Evolutionary conservation across 2,329 filamentous ascomycete genomes (phyloP).

Genomic region (Herpotrichia juniperi): DNA sequence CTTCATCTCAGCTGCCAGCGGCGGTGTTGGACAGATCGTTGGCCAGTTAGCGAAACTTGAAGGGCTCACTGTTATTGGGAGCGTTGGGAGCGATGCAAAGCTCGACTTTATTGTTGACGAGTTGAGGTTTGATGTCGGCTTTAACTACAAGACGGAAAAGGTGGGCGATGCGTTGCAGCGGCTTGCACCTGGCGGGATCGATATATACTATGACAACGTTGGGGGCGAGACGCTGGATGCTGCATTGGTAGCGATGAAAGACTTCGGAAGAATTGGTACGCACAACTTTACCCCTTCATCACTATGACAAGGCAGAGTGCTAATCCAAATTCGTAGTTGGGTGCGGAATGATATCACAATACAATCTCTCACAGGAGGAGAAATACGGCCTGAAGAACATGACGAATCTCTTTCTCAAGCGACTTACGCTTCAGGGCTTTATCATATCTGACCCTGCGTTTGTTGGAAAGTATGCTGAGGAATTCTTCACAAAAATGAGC

Average conservation of each 20-base stretch:
- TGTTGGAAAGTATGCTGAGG: slow-evolving; percentile 66
- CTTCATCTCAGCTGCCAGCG: slow-evolving; percentile 76
- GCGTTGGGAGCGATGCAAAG: slow-evolving; percentile 77
- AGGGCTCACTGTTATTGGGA: slow-evolving; percentile 76
- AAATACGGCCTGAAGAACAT: slow-evolving; percentile 69
- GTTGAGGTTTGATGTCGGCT: slow-evolving; percentile 72
- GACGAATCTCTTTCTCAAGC: slow-evolving; percentile 65
- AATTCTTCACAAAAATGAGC: slow-evolving; percentile 73
- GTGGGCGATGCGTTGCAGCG: slow-evolving; percentile 67
- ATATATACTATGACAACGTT: slow-evolving; percentile 80
- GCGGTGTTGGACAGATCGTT: slow-evolving; percentile 78
- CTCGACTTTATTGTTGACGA: slow-evolving; percentile 71
- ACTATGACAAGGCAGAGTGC: neutral
- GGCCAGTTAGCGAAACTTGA: slow-evolving; percentile 80
- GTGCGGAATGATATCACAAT: slow-evolving; percentile 70
- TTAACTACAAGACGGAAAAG: slow-evolving; percentile 83
- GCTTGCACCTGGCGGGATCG: slow-evolving; percentile 75
- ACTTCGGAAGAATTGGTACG: slow-evolving; percentile 66
- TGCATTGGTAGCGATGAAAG: slow-evolving; percentile 65
- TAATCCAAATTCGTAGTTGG: slow-evolving; percentile 31
- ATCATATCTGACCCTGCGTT: slow-evolving; percentile 68
- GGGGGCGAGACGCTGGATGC: slow-evolving; percentile 73
- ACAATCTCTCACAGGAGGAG: slow-evolving; percentile 65
- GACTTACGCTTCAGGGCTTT: slow-evolving; percentile 73
- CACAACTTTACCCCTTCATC: slow-evolving; percentile 30